Evolutionary conservation across 108 stramenopile genomes (phyloP).

Genomic region (Conticribra guillardii): DNA sequence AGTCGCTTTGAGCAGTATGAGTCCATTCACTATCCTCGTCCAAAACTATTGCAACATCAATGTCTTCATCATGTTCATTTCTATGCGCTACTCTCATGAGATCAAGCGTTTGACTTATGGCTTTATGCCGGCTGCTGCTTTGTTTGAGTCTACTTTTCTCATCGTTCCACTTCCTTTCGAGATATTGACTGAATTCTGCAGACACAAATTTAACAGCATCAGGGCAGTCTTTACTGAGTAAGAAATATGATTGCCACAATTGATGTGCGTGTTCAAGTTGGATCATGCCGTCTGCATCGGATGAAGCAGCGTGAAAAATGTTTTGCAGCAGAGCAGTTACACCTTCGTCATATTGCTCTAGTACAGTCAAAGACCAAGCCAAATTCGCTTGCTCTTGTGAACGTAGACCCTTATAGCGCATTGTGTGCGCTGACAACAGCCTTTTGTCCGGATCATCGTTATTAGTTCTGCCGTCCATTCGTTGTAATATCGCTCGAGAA

Average conservation of each 20-base stretch:
- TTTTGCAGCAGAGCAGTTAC: constrained; percentile 54
- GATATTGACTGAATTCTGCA: constrained; percentile 59
- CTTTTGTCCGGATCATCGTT: constrained; percentile 7
- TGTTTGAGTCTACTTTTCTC: constrained; percentile 78
- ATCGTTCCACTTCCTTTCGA: constrained; percentile 66
- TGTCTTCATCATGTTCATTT: constrained; percentile 91
- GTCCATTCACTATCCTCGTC: constrained; percentile 74
- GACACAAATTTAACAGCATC: constrained; percentile 61
- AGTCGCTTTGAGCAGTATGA: constrained; percentile 52
- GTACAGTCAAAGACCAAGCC: constrained; percentile 79
- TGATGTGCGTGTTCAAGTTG: constrained; percentile 90
- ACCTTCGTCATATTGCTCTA: constrained; percentile 59
- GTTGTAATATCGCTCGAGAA: constrained; percentile 44
- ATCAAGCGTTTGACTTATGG: constrained; percentile 72
- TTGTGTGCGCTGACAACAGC: constrained; percentile 4
- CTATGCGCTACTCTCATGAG: constrained; percentile 81
- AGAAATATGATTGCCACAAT: constrained; percentile 83
- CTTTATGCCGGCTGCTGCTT: constrained; percentile 78
- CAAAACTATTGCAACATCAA: constrained; percentile 88
- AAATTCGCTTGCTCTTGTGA: constrained; percentile 87
- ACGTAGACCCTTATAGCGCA: constrained; percentile 52
- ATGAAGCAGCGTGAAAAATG: constrained; percentile 63
- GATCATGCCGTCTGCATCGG: constrained; percentile 50
- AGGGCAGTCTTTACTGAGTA: constrained; percentile 73
- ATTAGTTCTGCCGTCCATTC: constrained; percentile 15